Base-by-base conservation (phyloP, 768 basidiomycete species). In the Pleurotus citrinopileatus region DNA sequence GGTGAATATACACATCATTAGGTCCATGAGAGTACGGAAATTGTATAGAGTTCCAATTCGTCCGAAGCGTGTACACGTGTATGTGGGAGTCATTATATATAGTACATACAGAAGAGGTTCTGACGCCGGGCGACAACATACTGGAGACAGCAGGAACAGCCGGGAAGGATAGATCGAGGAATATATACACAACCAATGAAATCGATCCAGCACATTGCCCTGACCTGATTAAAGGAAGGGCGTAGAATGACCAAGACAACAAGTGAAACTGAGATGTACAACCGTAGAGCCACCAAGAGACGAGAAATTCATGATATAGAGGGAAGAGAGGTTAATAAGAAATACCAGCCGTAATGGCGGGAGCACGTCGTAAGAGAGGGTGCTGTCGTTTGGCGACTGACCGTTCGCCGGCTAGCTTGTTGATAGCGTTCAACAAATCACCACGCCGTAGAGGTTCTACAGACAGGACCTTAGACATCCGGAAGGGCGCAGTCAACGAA, bases 341-440 rank as follows among this genome's bases (percentile, higher is more conserved):
- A 22, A 40, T n/a, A 23, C 52, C 52, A 10, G 40, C 12, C 15
- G 32, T 23, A n/a, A 34, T 48, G 19, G 45, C 32, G 23, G 54
- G 42, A 19, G 57, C 25, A 4, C 57, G 53, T 12, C 53, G 54
- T 44, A 54, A 23, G 4, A 52, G 27, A 37, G 42, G 50, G 43
- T 58, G 54, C 34, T 58, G 45, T n/a, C 42, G 34, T 19, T 34
- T 54, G 23, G 42, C 53, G 2, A 34, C 48, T 4, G 29, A 22
- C 22, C 50, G 28, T 34, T 83, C 81, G 52, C 73, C 69, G 20
- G 78, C 81, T 46, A 83, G 73, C 62, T 80, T 82, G 58, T 78
- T 76, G 56, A 84, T 84, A 15, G 82, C 75, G 56, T 83, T 83
- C 61, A 83, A 64, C 10, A 84, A 72, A 63, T 84, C 82, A 17